A percentile compares a stretch with the other conserved stretches of the same genome.
These are phyloP conservation scores for Diplodia intermedia DNA, from an alignment of 2,329 filamentous ascomycete genomes.

Conservation along the genomic window DNA sequence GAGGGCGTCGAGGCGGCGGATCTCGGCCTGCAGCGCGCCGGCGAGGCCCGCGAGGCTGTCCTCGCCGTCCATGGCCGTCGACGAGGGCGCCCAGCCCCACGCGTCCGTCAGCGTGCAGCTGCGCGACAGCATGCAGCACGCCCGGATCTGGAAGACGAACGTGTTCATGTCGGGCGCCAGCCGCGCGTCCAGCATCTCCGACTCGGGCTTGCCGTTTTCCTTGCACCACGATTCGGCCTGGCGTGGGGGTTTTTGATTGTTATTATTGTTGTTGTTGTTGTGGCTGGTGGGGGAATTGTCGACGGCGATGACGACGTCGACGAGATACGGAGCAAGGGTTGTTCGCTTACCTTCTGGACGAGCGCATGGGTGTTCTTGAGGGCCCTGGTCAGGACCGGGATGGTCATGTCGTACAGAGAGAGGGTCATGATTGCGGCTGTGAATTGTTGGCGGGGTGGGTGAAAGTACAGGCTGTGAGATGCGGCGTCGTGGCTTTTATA, in stretches of 20 bases:
- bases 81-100: neutral
- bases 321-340: no score
- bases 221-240: conserved; percentile 41
- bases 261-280: no score
- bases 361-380: neutral
- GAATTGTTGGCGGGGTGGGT: neutral
- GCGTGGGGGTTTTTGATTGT: no score
- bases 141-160: conserved; percentile 57
- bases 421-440: neutral
- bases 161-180: conserved; percentile 60
- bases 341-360: neutral
- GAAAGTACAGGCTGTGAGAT: neutral
- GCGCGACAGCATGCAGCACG: neutral
- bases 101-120: neutral
- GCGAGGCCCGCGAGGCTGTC: neutral
- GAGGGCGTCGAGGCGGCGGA: neutral
- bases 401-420: neutral
- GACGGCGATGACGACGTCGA: no score
- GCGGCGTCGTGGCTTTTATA: neutral
- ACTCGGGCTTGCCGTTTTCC: conserved; percentile 46
- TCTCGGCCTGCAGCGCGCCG: neutral
- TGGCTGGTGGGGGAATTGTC: no score
- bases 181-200: conserved; percentile 49
- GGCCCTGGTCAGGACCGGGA: neutral
- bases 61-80: neutral